Base-by-base conservation (phyloP, 495 filamentous ascomycete genomes). In the Ramalina intermedia region DNA sequence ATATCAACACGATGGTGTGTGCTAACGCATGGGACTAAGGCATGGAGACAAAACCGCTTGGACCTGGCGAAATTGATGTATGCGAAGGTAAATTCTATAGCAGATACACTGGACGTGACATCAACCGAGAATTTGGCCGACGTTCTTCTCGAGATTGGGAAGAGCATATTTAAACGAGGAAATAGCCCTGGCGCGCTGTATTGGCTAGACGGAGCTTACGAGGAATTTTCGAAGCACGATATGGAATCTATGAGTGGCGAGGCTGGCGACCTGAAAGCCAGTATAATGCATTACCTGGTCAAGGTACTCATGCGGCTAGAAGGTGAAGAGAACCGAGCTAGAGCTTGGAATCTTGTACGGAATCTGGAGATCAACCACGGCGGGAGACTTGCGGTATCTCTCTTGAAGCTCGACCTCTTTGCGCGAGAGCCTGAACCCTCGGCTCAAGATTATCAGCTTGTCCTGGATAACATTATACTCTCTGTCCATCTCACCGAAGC, bases 21-120 rank as follows among this genome's bases (percentile, higher is more conserved):
- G 41, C 37, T 58, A 24, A 54, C 44, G 43, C 41, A 52, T 52
- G 52, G 37, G 52, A 21, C 43, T 24, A 53, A 93, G 83, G 75
- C 82, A 24, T 90, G 80, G 82, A 69, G 73, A 41, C 78, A 85
- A 58, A 70, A 73, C 39, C 72, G 81, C 27, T 65, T 80, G 24
- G 81, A 89, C 49, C 69, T 93, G 27, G 84, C 86, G 9, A 84
- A 91, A 46, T 77, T 84, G 59, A 73, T 90, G 67, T 88, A 81
- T 62, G 66, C 66, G 14, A 83, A 84, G 54, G 60, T 72, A 7
- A 63, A 69, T 23, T 51, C 58, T 8, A 59, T 68, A 9, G 59
- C 59, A 6, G 51, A 57, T 4, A 49, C 58, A 3, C 63, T 73
- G 8, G 72, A 81, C 45, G 64, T 73, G 13, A 53, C 61, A 14